These are phyloP conservation scores for Apiotrichum veenhuisii DNA, from an alignment of 1,284 basidiomycete genomes.

Conservation along the genomic window DNA sequence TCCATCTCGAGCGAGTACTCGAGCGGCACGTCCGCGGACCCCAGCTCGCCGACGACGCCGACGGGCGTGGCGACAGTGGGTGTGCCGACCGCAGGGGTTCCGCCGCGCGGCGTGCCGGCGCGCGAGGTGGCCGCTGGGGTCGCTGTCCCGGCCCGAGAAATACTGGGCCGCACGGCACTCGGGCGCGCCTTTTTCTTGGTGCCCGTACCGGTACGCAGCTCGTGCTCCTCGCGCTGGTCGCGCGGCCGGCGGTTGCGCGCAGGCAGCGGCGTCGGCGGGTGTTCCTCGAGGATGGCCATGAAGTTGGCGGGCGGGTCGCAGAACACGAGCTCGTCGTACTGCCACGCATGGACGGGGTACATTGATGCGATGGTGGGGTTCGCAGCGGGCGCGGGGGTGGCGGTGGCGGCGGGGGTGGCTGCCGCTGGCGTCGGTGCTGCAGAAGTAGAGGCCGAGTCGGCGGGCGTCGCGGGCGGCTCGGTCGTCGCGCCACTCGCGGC, in stretches of 20 bases:
- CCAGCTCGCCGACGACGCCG: conserved; percentile 39
- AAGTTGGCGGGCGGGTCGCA: conserved; percentile 88
- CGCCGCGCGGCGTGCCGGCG: conserved; percentile 11
- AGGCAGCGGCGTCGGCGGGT: conserved; percentile 79
- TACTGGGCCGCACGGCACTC: not conserved
- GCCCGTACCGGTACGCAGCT: conserved; percentile 43
- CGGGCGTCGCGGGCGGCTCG: not conserved
- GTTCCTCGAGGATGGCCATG: conserved; percentile 71
- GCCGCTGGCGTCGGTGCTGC: conserved; percentile 8
- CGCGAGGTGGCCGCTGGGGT: conserved; percentile 13
- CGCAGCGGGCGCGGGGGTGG: not conserved
- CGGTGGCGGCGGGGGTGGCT: conserved; percentile 1
- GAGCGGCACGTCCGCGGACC: conserved; percentile 53
- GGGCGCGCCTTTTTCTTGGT: conserved; percentile 28
- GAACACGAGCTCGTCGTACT: conserved; percentile 98
- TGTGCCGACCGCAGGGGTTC: conserved; percentile 26
- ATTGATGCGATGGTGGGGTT: conserved; percentile 18
- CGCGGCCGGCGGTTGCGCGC: conserved; percentile 55
- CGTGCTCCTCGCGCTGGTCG: conserved; percentile 37
- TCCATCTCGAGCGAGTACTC: conserved; percentile 82
- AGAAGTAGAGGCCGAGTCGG: not conserved
- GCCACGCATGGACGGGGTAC: conserved; percentile 86
- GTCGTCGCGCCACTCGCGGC: not conserved
- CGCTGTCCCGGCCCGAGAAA: conserved; percentile 14
- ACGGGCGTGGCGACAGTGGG: conserved; percentile 58